Evolutionary conservation across 352 stramenopile species (phyloP).

Genomic region (Globisporangium takayamanum): DNA sequence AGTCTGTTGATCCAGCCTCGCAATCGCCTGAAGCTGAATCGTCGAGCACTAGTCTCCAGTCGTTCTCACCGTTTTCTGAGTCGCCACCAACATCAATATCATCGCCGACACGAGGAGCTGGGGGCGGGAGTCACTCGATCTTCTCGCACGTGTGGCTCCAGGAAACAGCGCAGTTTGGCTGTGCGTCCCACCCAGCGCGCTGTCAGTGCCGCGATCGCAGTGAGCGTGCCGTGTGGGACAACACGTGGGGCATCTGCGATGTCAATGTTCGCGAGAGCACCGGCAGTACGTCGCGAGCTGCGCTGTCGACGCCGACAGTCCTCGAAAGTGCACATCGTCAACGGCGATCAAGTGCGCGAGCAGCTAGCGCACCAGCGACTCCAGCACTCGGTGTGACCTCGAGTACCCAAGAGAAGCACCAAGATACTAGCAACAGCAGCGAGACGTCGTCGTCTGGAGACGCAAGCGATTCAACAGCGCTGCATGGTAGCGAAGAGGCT

Average conservation of each 20-base stretch:
- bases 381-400: not conserved
- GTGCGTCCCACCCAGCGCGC: conserved; percentile 4
- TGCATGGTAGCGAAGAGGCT: not conserved
- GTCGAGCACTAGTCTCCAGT: too few relatives aligned
- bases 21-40: too few relatives aligned
- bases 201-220: conserved; percentile 2
- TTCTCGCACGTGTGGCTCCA: conserved; percentile 14
- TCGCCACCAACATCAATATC: not conserved
- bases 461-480: not conserved
- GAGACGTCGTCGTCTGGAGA: not conserved
- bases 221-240: conserved; percentile 6
- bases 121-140: not conserved
- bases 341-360: not conserved
- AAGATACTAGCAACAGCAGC: not conserved
- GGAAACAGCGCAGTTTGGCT: not conserved
- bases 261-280: not conserved
- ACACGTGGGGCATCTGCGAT: conserved; percentile 18
- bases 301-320: not conserved
- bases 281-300: not conserved
- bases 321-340: not conserved
- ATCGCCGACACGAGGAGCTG: not conserved
- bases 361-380: not conserved
- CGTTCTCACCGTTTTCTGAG: too few relatives aligned
- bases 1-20: too few relatives aligned
- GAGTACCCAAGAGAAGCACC: not conserved